These are phyloP conservation scores for Aureobasidium zeae DNA, from an alignment of 2,329 filamentous ascomycete species.

Conservation along the genomic window DNA sequence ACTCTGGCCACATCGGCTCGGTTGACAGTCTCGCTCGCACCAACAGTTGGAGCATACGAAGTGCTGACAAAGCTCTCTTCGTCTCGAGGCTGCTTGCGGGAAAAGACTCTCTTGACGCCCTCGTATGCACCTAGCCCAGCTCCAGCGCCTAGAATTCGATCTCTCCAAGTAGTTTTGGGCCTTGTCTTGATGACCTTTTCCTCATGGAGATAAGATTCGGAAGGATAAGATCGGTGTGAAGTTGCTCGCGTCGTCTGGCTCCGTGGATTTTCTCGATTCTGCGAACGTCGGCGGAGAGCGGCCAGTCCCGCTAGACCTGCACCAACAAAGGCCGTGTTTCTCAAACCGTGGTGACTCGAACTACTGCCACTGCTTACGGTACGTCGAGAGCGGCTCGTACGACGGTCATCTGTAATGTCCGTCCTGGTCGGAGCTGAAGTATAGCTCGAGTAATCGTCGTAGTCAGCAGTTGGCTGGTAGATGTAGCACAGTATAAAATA, in stretches of 20 bases:
- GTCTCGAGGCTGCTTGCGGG: slow-evolving; percentile 42
- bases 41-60: slow-evolving; percentile 40
- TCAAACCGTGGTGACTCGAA: slow-evolving; percentile 15
- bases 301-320: slow-evolving; percentile 48
- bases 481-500: slow-evolving; percentile 17
- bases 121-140: slow-evolving; percentile 35
- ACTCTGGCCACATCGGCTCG: slow-evolving; percentile 39
- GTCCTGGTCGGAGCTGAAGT: slow-evolving; percentile 16
- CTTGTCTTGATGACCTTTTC: slow-evolving; percentile 29
- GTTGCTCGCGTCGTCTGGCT: slow-evolving; percentile 28
- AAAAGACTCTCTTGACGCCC: slow-evolving; percentile 45
- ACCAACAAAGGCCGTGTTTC: slow-evolving; percentile 27
- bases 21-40: slow-evolving; percentile 36
- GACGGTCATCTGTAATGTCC: slow-evolving; percentile 18
- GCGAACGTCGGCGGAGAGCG: slow-evolving; percentile 31
- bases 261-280: slow-evolving; percentile 24
- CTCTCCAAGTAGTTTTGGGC: slow-evolving; percentile 35
- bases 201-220: slow-evolving; percentile 23
- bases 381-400: slow-evolving; percentile 13
- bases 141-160: slow-evolving; percentile 37
- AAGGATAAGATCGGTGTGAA: slow-evolving; percentile 11
- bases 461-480: slow-evolving; percentile 32
- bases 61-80: slow-evolving; percentile 44
- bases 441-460: slow-evolving; percentile 18
- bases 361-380: slow-evolving; percentile 6